Evolutionary conservation across 2,329 filamentous ascomycete species (phyloP), one percentile per base, ranked within the genome.

Genomic region (Hysterium pulicare): DNA sequence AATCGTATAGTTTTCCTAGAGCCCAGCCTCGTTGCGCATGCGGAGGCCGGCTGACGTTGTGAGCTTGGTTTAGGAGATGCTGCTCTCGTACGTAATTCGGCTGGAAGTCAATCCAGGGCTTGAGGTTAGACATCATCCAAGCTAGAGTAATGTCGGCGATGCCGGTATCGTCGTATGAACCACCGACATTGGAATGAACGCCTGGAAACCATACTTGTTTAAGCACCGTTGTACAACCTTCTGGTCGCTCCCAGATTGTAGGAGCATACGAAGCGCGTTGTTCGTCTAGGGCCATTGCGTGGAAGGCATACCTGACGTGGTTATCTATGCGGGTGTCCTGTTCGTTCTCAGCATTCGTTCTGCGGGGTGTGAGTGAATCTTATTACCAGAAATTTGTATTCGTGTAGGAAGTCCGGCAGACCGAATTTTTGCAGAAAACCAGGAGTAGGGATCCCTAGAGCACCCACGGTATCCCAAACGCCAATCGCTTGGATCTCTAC

Each of bases 281-380:
- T 59, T 82, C 79, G 44, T 82, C 78, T 2, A 82, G 60, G 1
- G 78, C 78, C 8, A 82, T 67, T 0, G 78, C 78, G 17, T 82
- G 79, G 51, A 82, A 82, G 0, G 76, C 78, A 54, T 81, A 71
- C 51, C 79, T 72, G 24, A 82, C 72, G 10, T 63, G 62, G 35
- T 56, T 50, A 7, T 65, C 68, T 40, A 75, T 61, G 38, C 67
- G 63, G 3, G 72, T 75, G 53, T 73, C 68, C 41, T n/a, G n/a
- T n/a, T n/a, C n/a, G n/a, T n/a, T n/a, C n/a, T n/a, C n/a, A n/a
- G n/a, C n/a, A n/a, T n/a, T 67, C 69, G 7, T 46, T 38, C 28
- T 28, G 28, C 31, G 17, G 32, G 21, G 21, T 45, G 45, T 40
- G 24, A 13, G 23, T 54, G 54, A 50, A 28, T 8, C 24, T 28